Conservation (phyloP, 305 asterid species). For the Solanum hybrid region DNA sequence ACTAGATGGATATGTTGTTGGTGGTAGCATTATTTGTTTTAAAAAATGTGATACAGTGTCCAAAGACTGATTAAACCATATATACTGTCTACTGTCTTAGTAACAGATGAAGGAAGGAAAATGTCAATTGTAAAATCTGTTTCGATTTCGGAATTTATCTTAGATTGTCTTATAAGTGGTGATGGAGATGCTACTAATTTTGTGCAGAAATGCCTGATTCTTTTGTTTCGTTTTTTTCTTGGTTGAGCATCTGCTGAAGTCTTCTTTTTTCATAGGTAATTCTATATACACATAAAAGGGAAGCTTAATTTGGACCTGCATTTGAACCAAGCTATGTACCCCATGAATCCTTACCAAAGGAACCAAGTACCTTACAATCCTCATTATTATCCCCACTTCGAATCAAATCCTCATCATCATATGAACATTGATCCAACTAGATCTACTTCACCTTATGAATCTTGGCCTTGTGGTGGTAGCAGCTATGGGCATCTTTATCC, state of each 20-base stretch:
- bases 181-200: neutral
- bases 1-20: neutral
- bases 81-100: neutral
- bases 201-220: neutral
- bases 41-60: neutral
- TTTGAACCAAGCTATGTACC: constrained; percentile 12
- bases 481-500: constrained; percentile 30
- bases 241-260: neutral
- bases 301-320: neutral
- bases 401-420: constrained; percentile 23
- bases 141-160: neutral
- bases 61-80: neutral
- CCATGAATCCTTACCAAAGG: constrained; percentile 29
- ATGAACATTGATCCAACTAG: constrained; percentile 17
- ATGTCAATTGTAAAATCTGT: neutral
- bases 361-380: constrained; percentile 34
- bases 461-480: constrained; percentile 42
- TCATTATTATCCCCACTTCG: constrained; percentile 17
- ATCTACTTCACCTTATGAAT: constrained; percentile 19
- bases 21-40: neutral
- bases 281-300: neutral
- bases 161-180: neutral
- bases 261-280: neutral
- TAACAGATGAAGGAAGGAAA: neutral
- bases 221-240: neutral